Percentiles rank a stretch among this genome's conserved stretches.
phyloP scores from a whole-genome alignment of 495 filamentous ascomycete genomes.

The Aspergillus carlsbadensis region DNA sequence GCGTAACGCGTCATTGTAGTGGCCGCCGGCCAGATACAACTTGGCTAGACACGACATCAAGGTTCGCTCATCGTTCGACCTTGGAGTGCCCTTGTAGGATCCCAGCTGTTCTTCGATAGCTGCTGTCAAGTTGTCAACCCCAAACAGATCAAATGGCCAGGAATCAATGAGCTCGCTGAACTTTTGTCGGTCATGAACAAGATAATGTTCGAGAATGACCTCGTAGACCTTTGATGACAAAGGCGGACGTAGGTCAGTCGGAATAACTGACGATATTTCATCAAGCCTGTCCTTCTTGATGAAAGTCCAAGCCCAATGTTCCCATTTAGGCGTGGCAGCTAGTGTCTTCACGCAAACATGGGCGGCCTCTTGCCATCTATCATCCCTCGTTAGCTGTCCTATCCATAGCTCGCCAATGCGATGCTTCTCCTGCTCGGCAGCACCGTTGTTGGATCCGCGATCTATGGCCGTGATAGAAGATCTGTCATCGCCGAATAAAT shows the following conservation, averaged over 20 bases:
- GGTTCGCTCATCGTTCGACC: conserved; percentile 80
- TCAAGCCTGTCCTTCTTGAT: conserved; percentile 80
- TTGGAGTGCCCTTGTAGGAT: conserved; percentile 63
- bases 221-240: conserved; percentile 86
- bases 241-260: conserved; percentile 70
- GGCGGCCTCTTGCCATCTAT: conserved; percentile 76
- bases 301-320: conserved; percentile 91
- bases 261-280: conserved; percentile 84
- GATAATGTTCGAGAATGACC: conserved; percentile 80
- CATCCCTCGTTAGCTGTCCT: conserved; percentile 69
- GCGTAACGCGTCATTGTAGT: conserved; percentile 76
- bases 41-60: conserved; percentile 80
- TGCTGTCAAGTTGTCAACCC: conserved; percentile 64
- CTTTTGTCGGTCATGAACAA: conserved; percentile 62
- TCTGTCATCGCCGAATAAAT: conserved; percentile 75
- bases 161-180: conserved; percentile 77
- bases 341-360: conserved; percentile 77
- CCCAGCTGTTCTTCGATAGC: conserved; percentile 74
- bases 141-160: conserved; percentile 85
- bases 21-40: conserved; percentile 75
- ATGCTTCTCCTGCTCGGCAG: conserved; percentile 84
- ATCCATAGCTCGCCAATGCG: conserved; percentile 92
- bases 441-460: conserved; percentile 44
- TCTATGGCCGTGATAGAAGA: conserved; percentile 56
- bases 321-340: conserved; percentile 77